Conservation (phyloP, 257 asterid species). For the Lavandula angustifolia region DNA sequence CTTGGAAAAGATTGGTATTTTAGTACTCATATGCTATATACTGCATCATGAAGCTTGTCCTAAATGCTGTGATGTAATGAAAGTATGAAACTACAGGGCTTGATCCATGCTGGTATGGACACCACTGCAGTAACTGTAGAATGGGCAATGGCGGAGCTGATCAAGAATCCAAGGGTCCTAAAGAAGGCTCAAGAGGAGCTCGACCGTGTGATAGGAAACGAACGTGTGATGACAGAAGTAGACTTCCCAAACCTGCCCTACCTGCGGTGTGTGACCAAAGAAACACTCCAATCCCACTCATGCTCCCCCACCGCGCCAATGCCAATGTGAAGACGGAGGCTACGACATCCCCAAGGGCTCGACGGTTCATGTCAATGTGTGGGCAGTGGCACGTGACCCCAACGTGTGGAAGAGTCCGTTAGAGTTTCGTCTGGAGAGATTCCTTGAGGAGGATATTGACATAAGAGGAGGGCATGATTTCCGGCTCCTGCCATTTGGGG, state of each 20-base stretch:
- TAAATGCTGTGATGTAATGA: slow-evolving; percentile 2
- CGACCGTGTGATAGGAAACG: slow-evolving; percentile 21
- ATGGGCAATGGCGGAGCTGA: slow-evolving; percentile 35
- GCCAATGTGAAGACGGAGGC: slow-evolving; percentile 23
- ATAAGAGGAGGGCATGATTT: slow-evolving; percentile 71
- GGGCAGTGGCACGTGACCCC: slow-evolving; percentile 78
- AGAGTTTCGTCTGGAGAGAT: slow-evolving; percentile 67
- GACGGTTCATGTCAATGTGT: slow-evolving; percentile 53
- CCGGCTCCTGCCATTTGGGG: slow-evolving; percentile 66
- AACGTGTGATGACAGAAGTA: slow-evolving; percentile 25
- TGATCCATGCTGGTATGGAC: slow-evolving; percentile 33
- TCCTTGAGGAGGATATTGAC: slow-evolving; percentile 66
- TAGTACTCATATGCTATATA: too few species aligned
- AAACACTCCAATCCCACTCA: slow-evolving; percentile 32
- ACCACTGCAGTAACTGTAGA: slow-evolving; percentile 25
- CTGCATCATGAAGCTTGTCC: too few species aligned
- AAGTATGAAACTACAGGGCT: slow-evolving; percentile 21
- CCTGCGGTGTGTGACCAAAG: slow-evolving; percentile 28
- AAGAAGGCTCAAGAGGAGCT: slow-evolving; percentile 29
- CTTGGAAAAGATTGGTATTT: too few species aligned
- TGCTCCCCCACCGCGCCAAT: slow-evolving; percentile 32
- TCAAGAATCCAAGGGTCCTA: slow-evolving; percentile 30
- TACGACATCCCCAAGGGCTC: slow-evolving; percentile 34
- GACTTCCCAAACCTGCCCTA: slow-evolving; percentile 29
- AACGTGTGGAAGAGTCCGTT: slow-evolving; percentile 55